Conservation (phyloP, 495 filamentous ascomycete species). For the Xylaria longipes region DNA sequence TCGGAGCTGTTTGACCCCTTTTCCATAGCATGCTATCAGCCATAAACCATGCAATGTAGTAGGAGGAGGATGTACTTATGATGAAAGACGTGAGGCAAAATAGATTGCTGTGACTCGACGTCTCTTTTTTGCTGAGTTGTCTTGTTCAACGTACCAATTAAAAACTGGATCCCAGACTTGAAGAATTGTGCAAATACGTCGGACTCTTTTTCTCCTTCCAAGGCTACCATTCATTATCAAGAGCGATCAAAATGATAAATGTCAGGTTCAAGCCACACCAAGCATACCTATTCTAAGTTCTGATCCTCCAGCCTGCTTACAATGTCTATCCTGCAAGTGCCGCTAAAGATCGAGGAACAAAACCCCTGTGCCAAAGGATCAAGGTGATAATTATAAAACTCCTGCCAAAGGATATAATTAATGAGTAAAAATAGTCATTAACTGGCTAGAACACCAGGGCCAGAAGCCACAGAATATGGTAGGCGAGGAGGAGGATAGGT, state of each 20-base stretch:
- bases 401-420: background rate
- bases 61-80: background rate
- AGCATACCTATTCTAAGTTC: background rate
- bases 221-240: background rate
- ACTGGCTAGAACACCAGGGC: background rate
- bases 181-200: background rate
- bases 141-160: too few relatives aligned
- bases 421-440: background rate
- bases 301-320: too few relatives aligned
- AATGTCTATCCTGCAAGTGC: background rate
- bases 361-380: background rate
- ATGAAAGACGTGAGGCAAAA: background rate
- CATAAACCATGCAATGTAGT: too few relatives aligned
- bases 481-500: background rate
- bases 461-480: background rate
- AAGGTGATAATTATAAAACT: background rate
- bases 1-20: too few relatives aligned
- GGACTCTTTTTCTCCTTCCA: too few relatives aligned
- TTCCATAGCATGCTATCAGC: conserved; percentile 2
- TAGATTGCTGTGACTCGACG: background rate
- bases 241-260: background rate
- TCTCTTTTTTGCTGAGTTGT: background rate
- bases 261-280: background rate
- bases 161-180: background rate
- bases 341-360: background rate